Evolutionary conservation across 2,329 filamentous ascomycete genomes (phyloP).

Genomic region (Fusarium continuum): DNA sequence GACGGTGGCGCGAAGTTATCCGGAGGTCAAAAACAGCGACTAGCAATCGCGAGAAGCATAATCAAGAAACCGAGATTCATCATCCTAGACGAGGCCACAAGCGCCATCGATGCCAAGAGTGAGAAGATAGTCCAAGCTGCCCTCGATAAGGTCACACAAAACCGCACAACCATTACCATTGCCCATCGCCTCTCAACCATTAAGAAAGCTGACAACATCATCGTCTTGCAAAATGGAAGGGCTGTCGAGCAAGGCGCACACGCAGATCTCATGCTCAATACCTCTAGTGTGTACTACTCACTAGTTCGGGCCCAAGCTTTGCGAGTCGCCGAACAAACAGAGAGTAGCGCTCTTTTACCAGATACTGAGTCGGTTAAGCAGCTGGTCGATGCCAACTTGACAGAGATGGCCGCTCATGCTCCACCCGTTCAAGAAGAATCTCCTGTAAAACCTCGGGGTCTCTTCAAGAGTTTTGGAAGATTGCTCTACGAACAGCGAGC

Average conservation of each 20-base stretch:
- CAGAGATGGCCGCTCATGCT: neutral
- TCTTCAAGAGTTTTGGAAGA: conserved; percentile 26
- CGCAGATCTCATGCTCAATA: conserved; percentile 62
- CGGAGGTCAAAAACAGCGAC: conserved; percentile 65
- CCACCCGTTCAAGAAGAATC: neutral
- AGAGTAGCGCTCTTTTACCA: neutral
- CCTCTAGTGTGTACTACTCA: conserved; percentile 43
- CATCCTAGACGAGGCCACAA: conserved; percentile 74
- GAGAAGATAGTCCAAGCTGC: conserved; percentile 57
- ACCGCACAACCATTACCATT: conserved; percentile 72
- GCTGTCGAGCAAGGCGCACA: conserved; percentile 72
- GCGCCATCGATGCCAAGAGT: conserved; percentile 55
- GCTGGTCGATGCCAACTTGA: neutral
- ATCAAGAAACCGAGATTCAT: conserved; percentile 66
- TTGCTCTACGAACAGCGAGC: conserved; percentile 34
- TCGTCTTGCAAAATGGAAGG: conserved; percentile 68
- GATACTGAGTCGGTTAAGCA: conserved; percentile 3
- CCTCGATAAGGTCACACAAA: conserved; percentile 49
- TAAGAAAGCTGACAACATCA: conserved; percentile 70
- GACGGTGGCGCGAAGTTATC: conserved; percentile 67
- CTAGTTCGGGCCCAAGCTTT: conserved; percentile 41
- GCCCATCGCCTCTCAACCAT: conserved; percentile 70
- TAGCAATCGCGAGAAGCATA: conserved; percentile 64
- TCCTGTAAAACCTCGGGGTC: neutral
- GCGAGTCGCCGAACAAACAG: neutral